phyloP scores from a whole-genome alignment of 768 basidiomycete species.

The Auricularia auricula-judae region DNA sequence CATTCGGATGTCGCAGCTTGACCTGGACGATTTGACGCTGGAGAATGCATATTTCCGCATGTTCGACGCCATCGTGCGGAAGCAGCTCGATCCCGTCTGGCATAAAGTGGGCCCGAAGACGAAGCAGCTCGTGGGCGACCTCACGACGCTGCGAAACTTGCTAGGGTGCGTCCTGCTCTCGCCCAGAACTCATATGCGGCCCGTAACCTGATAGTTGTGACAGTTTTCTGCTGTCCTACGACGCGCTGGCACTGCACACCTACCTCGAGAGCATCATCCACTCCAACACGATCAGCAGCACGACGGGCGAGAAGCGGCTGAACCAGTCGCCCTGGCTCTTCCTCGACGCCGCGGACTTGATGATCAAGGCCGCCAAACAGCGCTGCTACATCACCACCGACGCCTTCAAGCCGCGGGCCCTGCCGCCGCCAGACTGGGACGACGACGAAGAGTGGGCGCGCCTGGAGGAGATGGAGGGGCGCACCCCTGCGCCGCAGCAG shows the following conservation, averaged over 20 bases:
- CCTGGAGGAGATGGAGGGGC: slow-evolving; percentile 49
- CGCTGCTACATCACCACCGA: slow-evolving; percentile 58
- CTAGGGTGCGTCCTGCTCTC: slow-evolving; percentile 44
- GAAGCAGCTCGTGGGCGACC: slow-evolving; percentile 81
- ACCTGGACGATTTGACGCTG: slow-evolving; percentile 84
- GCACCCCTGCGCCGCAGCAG: slow-evolving; percentile 11
- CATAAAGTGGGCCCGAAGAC: slow-evolving; percentile 91
- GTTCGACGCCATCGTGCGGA: slow-evolving; percentile 80
- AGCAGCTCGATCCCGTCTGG: slow-evolving; percentile 89
- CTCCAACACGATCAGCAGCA: slow-evolving; percentile 36
- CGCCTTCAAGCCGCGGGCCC: slow-evolving; percentile 12
- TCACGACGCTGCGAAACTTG: slow-evolving; percentile 73
- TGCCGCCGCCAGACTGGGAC: slow-evolving; percentile 27
- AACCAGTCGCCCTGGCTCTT: slow-evolving; percentile 84
- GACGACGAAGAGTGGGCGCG: slow-evolving; percentile 68
- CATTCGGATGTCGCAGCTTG: slow-evolving; percentile 45
- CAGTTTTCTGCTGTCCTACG: slow-evolving; percentile 83
- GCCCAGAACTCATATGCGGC: no score
- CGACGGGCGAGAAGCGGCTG: slow-evolving; percentile 43
- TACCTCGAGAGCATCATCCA: slow-evolving; percentile 83
- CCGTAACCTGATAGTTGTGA: no score
- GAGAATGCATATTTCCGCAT: slow-evolving; percentile 91
- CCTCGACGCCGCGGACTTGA: slow-evolving; percentile 80
- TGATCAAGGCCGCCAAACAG: slow-evolving; percentile 70
- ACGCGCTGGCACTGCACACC: slow-evolving; percentile 79